Evolutionary conservation across 139 green algal genomes (phyloP).

Genomic region (Asterochloris erici): DNA sequence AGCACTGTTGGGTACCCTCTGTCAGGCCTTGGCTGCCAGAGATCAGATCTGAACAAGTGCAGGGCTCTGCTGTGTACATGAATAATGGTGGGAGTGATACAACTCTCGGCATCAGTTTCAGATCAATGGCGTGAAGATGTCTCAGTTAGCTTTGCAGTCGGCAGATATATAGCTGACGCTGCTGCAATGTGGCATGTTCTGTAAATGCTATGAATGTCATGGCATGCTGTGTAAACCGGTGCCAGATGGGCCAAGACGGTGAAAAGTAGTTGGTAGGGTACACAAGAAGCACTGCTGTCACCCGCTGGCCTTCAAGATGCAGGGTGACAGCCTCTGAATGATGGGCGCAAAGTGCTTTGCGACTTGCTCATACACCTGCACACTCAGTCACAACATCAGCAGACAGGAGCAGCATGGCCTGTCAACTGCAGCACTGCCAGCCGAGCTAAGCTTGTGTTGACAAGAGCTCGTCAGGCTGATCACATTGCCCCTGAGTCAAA

Average conservation of each 20-base stretch:
- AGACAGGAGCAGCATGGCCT: background rate
- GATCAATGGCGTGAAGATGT: no score
- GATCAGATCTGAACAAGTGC: background rate
- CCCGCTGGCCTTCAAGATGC: no score
- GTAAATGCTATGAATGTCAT: no score
- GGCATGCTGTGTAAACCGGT: no score
- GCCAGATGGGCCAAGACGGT: no score
- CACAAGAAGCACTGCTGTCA: no score
- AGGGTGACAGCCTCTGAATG: constrained; percentile 5
- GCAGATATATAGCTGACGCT: no score
- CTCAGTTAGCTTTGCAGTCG: no score
- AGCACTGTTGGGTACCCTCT: background rate
- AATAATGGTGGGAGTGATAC: no score
- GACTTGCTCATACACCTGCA: constrained; percentile 29
- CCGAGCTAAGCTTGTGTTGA: background rate
- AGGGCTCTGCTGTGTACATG: no score
- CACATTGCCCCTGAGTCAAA: background rate
- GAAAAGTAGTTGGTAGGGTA: no score
- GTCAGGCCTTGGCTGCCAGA: background rate
- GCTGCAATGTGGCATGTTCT: no score
- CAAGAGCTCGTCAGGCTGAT: background rate
- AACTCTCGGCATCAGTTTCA: background rate
- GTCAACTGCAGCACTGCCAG: background rate
- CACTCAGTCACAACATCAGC: background rate
- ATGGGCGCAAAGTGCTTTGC: constrained; percentile 29